phyloP scores from a whole-genome alignment of 345 rosid species.

The Salix purpurea region DNA sequence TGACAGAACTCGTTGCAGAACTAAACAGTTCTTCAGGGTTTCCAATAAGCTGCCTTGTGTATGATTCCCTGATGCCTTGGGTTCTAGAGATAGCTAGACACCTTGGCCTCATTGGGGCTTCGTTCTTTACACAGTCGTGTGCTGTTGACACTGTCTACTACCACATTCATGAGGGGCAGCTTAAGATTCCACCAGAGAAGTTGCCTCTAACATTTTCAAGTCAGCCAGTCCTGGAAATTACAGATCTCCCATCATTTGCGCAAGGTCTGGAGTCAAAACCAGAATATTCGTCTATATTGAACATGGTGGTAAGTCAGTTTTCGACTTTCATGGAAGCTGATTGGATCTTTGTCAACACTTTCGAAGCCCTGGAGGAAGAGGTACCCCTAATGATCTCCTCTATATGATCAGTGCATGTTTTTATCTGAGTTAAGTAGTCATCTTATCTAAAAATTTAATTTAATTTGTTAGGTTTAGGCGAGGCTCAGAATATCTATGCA shows the following conservation, averaged over 20 bases:
- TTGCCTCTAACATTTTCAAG: slow-evolving; percentile 20
- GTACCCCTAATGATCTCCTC: slow-evolving; percentile 11
- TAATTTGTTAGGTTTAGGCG: too few species aligned
- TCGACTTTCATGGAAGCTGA: not conserved
- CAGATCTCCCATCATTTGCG: slow-evolving; percentile 40
- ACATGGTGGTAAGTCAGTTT: not conserved
- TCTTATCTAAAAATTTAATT: too few species aligned
- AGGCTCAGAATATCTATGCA: too few species aligned
- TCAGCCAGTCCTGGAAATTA: slow-evolving; percentile 30
- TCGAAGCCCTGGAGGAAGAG: slow-evolving; percentile 41
- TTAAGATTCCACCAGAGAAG: slow-evolving; percentile 25
- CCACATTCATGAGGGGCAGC: slow-evolving; percentile 9
- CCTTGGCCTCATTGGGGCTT: slow-evolving; percentile 7
- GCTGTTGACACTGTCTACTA: slow-evolving; percentile 18
- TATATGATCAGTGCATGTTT: too few species aligned
- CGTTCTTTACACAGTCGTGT: slow-evolving; percentile 33
- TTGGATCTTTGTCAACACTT: not conserved
- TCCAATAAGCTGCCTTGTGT: slow-evolving; percentile 26
- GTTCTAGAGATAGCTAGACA: slow-evolving; percentile 28
- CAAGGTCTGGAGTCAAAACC: slow-evolving; percentile 15
- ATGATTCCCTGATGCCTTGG: slow-evolving; percentile 47
- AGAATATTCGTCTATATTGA: not conserved
- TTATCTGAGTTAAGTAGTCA: too few species aligned
- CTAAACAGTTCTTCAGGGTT: not conserved
- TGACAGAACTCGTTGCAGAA: slow-evolving; percentile 27